Conservation (phyloP, 805 yeast genomes). For the Lipomyces yamanashiensis region DNA sequence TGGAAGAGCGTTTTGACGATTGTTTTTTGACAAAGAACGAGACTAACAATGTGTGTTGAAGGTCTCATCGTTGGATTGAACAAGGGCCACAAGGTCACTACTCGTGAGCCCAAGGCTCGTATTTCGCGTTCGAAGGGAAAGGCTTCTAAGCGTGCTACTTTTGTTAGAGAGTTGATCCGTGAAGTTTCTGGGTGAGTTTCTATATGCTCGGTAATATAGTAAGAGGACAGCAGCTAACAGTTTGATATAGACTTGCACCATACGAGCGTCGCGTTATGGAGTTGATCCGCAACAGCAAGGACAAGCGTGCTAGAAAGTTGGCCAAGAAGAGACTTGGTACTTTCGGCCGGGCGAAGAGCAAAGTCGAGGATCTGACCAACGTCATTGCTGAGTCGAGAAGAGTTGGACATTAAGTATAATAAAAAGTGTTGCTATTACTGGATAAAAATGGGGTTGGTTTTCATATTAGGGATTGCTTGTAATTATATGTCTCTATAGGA, state of each 20-base stretch:
- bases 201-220: no score
- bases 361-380: slow-evolving; percentile 96
- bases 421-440: not conserved
- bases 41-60: slow-evolving; percentile 36
- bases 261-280: slow-evolving; percentile 99
- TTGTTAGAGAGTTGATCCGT: slow-evolving; percentile 92
- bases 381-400: slow-evolving; percentile 38
- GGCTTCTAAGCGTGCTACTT: slow-evolving; percentile 90
- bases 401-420: slow-evolving; percentile 21
- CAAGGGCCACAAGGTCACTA: slow-evolving; percentile 98
- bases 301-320: slow-evolving; percentile 99
- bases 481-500: slow-evolving; percentile 12
- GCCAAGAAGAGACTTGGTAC: slow-evolving; percentile 99
- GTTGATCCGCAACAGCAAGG: slow-evolving; percentile 99
- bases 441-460: slow-evolving; percentile 13
- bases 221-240: not conserved
- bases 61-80: slow-evolving; percentile 97
- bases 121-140: slow-evolving; percentile 97
- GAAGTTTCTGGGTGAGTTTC: slow-evolving; percentile 84
- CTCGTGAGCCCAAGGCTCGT: slow-evolving; percentile 83
- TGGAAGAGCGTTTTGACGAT: not conserved
- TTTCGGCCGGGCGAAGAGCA: slow-evolving; percentile 98
- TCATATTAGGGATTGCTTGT: slow-evolving; percentile 15
- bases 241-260: slow-evolving; percentile 74
- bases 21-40: not conserved